A percentile compares a stretch with the other conserved stretches of the same genome.
Conservation (phyloP, 1,284 basidiomycete genomes). For the Ceratobasidium sp. region DNA sequence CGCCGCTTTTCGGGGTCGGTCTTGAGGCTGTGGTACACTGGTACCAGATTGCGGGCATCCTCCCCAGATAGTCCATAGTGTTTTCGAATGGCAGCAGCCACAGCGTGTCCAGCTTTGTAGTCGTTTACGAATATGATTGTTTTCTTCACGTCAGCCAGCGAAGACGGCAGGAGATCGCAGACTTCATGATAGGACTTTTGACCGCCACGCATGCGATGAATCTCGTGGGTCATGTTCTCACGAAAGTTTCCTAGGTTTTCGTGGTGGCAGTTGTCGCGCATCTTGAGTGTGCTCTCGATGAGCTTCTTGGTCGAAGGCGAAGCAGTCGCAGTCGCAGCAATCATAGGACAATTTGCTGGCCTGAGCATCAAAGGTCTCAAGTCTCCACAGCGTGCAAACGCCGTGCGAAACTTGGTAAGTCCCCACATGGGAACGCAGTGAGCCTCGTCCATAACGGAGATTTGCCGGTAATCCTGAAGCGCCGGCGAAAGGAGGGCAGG, state of each 20-base stretch:
- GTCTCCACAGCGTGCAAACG: slow-evolving; percentile 4
- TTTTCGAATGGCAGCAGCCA: background rate
- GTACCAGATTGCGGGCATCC: background rate
- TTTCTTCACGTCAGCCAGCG: background rate
- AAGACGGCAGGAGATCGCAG: background rate
- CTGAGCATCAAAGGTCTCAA: background rate
- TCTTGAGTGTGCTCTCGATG: background rate
- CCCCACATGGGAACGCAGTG: background rate
- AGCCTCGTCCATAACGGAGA: slow-evolving; percentile 2
- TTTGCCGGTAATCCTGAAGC: background rate
- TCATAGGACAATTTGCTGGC: background rate
- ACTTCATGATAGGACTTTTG: background rate
- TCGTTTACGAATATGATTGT: slow-evolving; percentile 9
- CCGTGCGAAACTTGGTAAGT: background rate
- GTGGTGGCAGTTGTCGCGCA: background rate
- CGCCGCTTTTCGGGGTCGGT: background rate
- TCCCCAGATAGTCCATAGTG: background rate
- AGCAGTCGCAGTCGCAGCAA: background rate
- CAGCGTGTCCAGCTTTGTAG: background rate
- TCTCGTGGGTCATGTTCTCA: background rate
- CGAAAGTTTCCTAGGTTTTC: slow-evolving; percentile 2
- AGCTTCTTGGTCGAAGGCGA: background rate
- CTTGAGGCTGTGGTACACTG: background rate
- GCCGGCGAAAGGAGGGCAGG: background rate
- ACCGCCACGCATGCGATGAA: background rate